Base-by-base conservation (phyloP, 495 filamentous ascomycete genomes). In the Tuber aestivum region DNA sequence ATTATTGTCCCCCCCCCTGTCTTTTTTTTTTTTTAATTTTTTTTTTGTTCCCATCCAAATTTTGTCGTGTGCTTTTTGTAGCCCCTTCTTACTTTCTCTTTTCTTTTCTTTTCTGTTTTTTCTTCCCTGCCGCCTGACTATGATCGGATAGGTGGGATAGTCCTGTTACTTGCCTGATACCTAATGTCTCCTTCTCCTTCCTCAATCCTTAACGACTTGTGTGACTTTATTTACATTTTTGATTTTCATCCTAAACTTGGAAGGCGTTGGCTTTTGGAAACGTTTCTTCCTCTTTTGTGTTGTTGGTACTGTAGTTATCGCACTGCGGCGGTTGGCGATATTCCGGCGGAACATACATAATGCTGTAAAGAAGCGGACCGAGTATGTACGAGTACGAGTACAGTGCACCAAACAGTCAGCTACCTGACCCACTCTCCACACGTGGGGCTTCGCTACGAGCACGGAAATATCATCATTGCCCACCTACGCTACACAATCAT, bases 1-100 rank as follows among this genome's bases (percentile, higher is more conserved):
- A 18, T 40, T 42, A 20, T 41, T 41, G 27, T 72, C 37, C 71
- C 6, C 10, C 72, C 72, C 12, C n/a, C n/a, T n/a, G n/a, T n/a
- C n/a, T n/a, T n/a, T n/a, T n/a, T n/a, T 73, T 71, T 44, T n/a
- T 50, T 74, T 71, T 27, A 71, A 68, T 75, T 69, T 50, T 23
- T 32, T 44, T 37, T 69, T 72, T 69, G 75, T 69, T 77, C 56
- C 32, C 12, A 27, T 65, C 32, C 12, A 65, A 5, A 12, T 65
- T 56, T 23, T 72, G 18, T 75, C 72, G 35, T 44, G 42, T 74
- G 42, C 27, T 44, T 79, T 79, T 40, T 74, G 21, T 71, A 23
- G 23, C 5, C 50, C 10, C 12, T 79, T 42, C 61, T 65, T 77
- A 23, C 41, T 61, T 56, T 77, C n/a, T 70, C 44, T 41, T 68